A percentile compares a stretch with the other conserved stretches of the same genome.
phyloP scores from a whole-genome alignment of 768 basidiomycete genomes.

The Solioccasus polychromus region DNA sequence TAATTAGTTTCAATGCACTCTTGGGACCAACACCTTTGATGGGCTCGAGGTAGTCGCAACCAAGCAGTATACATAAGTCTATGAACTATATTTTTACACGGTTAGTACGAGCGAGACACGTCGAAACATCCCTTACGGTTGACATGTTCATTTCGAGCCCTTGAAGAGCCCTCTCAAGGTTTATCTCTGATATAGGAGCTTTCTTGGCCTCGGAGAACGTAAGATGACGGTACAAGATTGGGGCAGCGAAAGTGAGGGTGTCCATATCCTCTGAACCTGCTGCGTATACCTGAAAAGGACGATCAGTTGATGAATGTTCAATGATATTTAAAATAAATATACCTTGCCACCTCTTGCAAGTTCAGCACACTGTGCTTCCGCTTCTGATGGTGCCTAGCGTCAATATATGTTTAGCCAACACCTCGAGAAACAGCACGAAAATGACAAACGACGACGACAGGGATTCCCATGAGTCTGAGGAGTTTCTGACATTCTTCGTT shows the following conservation, averaged over 20 bases:
- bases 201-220: constrained; percentile 99
- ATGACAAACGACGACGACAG: constrained; percentile 77
- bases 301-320: neutral
- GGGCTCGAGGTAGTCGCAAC: constrained; percentile 99
- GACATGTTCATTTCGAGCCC: constrained; percentile 94
- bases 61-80: constrained; percentile 93
- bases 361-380: constrained; percentile 98
- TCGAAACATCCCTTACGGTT: constrained; percentile 45
- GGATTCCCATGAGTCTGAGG: constrained; percentile 94
- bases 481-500: constrained; percentile 92
- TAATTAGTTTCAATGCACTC: constrained; percentile 87
- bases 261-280: constrained; percentile 99
- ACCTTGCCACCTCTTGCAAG: constrained; percentile 95
- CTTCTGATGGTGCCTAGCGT: constrained; percentile 90
- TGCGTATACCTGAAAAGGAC: constrained; percentile 71
- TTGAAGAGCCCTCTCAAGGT: constrained; percentile 75
- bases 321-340: neutral
- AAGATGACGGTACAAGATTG: constrained; percentile 90
- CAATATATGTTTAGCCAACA: constrained; percentile 1
- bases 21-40: constrained; percentile 96
- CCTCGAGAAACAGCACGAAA: neutral
- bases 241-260: constrained; percentile 92
- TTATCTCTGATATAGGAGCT: constrained; percentile 91
- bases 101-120: constrained; percentile 1
- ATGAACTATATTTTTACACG: constrained; percentile 62